Percentiles rank a stretch among this genome's conserved stretches.
Conservation (phyloP, 2,329 filamentous ascomycete genomes). For the Sordariomycetes sp. region DNA sequence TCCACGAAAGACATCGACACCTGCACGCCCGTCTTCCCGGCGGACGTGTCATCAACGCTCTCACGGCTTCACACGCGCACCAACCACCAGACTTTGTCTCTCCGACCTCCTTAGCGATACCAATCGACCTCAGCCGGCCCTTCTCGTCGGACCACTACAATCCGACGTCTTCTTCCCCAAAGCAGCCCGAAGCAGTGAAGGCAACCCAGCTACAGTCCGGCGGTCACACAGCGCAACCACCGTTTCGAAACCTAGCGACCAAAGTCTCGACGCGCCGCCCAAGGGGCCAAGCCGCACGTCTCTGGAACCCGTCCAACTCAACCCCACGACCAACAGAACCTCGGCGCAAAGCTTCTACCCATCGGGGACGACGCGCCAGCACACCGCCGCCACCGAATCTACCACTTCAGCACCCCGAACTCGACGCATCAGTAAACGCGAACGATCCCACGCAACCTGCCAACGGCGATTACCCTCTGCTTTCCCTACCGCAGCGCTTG, state of each 20-base stretch:
- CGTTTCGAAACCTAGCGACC: slow-evolving; percentile 34
- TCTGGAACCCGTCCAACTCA: slow-evolving; percentile 54
- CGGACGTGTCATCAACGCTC: slow-evolving; percentile 5
- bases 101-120: slow-evolving; percentile 2
- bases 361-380: slow-evolving; percentile 9
- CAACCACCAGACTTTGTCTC: slow-evolving; percentile 2
- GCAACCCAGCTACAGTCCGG: too few relatives aligned
- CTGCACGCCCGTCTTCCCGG: slow-evolving; percentile 5
- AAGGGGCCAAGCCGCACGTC: slow-evolving; percentile 34
- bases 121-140: background rate
- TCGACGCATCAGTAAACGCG: slow-evolving; percentile 25
- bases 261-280: too few relatives aligned
- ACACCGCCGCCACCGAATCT: slow-evolving; percentile 43
- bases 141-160: background rate
- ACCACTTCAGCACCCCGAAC: slow-evolving; percentile 35
- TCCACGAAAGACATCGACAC: too few relatives aligned
- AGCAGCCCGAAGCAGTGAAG: background rate
- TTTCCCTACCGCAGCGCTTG: slow-evolving; percentile 40
- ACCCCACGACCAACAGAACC: slow-evolving; percentile 33
- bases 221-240: too few relatives aligned
- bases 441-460: slow-evolving; percentile 26
- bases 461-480: slow-evolving; percentile 39
- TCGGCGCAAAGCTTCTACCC: slow-evolving; percentile 10
- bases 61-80: slow-evolving; percentile 7
- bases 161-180: background rate